Evolutionary conservation across 768 basidiomycete species (phyloP).

Genomic region (Hysterangium stoloniferum): DNA sequence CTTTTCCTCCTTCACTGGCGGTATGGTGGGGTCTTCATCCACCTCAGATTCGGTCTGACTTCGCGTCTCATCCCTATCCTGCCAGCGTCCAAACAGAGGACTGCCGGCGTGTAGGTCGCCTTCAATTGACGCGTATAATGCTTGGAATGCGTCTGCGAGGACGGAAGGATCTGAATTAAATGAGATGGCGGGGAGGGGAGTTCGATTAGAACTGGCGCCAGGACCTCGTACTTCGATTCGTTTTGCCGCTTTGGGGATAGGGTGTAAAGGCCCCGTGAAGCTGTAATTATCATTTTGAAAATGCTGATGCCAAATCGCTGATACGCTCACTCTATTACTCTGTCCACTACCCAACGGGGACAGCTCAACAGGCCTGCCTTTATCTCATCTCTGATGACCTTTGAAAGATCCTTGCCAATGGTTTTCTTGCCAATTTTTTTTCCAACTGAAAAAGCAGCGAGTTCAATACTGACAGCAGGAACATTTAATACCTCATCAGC

Average conservation of each 20-base stretch:
- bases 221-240: slow-evolving; percentile 17
- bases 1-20: slow-evolving; percentile 24
- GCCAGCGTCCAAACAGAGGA: slow-evolving; percentile 26
- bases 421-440: slow-evolving; percentile 45
- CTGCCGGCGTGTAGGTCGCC: slow-evolving; percentile 47
- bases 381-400: slow-evolving; percentile 47
- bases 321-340: slow-evolving; percentile 36
- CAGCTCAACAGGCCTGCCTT: slow-evolving; percentile 37
- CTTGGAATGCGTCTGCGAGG: slow-evolving; percentile 49
- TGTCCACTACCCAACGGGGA: slow-evolving; percentile 53
- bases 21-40: slow-evolving; percentile 16
- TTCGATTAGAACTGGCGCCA: slow-evolving; percentile 21
- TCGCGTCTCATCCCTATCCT: slow-evolving; percentile 18
- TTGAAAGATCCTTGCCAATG: slow-evolving; percentile 45
- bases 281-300: slow-evolving; percentile 10
- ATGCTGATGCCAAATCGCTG: background rate
- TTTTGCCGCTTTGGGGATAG: slow-evolving; percentile 37
- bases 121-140: slow-evolving; percentile 61
- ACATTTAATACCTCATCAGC: slow-evolving; percentile 13
- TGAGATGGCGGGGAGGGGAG: slow-evolving; percentile 8
- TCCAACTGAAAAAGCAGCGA: slow-evolving; percentile 55
- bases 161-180: slow-evolving; percentile 31
- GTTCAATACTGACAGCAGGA: slow-evolving; percentile 36
- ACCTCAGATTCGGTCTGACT: slow-evolving; percentile 17
- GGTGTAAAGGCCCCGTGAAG: slow-evolving; percentile 47